Percentiles rank a stretch among this genome's conserved stretches.
These are phyloP conservation scores for Candida chilensis DNA, from an alignment of 805 yeast species.

Conservation along the genomic window DNA sequence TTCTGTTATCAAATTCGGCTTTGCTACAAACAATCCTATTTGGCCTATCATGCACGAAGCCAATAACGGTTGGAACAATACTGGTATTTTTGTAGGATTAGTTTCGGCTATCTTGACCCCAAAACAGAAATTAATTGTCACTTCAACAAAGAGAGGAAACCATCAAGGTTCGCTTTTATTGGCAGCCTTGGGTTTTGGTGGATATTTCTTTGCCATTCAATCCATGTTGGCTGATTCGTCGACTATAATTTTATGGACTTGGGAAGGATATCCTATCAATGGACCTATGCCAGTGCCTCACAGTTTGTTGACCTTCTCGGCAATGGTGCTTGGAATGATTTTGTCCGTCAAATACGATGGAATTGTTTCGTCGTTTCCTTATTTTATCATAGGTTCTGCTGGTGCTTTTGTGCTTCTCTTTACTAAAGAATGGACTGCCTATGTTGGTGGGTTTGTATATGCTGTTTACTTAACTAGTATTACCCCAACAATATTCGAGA, in stretches of 20 bases:
- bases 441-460: slow-evolving; percentile 58
- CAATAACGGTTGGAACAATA: slow-evolving; percentile 80
- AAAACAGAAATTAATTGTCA: slow-evolving; percentile 5
- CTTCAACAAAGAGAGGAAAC: slow-evolving; percentile 1
- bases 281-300: slow-evolving; percentile 88
- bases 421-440: slow-evolving; percentile 64
- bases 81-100: slow-evolving; percentile 59
- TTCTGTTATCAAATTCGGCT: slow-evolving; percentile 64
- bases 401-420: slow-evolving; percentile 43
- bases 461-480: slow-evolving; percentile 55
- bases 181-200: slow-evolving; percentile 68
- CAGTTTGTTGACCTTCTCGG: slow-evolving; percentile 56
- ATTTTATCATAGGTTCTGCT: slow-evolving; percentile 30
- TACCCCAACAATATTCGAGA: slow-evolving; percentile 51
- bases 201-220: slow-evolving; percentile 60
- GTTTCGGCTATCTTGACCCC: slow-evolving; percentile 59
- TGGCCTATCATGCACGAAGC: slow-evolving; percentile 90
- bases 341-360: slow-evolving; percentile 5
- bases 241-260: slow-evolving; percentile 85
- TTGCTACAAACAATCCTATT: slow-evolving; percentile 82
- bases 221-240: slow-evolving; percentile 79
- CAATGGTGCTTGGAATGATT: slow-evolving; percentile 51
- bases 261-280: slow-evolving; percentile 87
- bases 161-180: slow-evolving; percentile 34
- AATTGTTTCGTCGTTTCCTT: slow-evolving; percentile 16